A percentile compares a stretch with the other conserved stretches of the same genome.
These are phyloP conservation scores for Penicillium macrosclerotiorum DNA, from an alignment of 495 filamentous ascomycete genomes.

Conservation along the genomic window DNA sequence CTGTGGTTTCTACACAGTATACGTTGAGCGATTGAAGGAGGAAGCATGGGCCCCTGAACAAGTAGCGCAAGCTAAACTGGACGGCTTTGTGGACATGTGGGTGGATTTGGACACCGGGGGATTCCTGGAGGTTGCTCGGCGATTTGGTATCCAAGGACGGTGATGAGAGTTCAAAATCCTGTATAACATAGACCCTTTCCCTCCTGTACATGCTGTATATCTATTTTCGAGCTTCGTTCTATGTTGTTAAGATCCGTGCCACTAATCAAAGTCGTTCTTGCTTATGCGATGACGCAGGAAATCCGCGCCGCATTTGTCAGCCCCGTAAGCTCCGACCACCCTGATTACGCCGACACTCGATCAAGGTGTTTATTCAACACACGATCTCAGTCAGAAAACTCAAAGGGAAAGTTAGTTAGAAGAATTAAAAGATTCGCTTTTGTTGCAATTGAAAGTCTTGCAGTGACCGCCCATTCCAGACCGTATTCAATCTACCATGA, in stretches of 20 bases:
- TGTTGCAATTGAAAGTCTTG: too few relatives aligned
- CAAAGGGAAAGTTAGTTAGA: too few relatives aligned
- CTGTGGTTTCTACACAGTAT: slow-evolving; percentile 66
- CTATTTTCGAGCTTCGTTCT: too few relatives aligned
- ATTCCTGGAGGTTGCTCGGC: slow-evolving; percentile 34
- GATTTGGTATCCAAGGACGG: slow-evolving; percentile 24
- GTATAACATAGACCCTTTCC: too few relatives aligned
- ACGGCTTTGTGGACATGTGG: slow-evolving; percentile 54
- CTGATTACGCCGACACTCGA: too few relatives aligned
- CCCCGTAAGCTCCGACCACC: neutral
- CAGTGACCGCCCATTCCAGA: too few relatives aligned
- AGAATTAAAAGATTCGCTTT: too few relatives aligned
- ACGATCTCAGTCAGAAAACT: too few relatives aligned
- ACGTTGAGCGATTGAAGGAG: slow-evolving; percentile 67
- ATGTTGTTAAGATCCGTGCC: too few relatives aligned
- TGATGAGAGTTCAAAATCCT: neutral
- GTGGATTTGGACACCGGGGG: slow-evolving; percentile 24
- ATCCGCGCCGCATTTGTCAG: slow-evolving; percentile 10
- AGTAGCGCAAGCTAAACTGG: slow-evolving; percentile 49
- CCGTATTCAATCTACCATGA: slow-evolving; percentile 8
- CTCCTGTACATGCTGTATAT: neutral
- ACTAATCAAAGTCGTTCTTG: too few relatives aligned
- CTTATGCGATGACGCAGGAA: slow-evolving; percentile 7
- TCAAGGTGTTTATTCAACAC: too few relatives aligned
- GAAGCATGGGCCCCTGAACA: slow-evolving; percentile 57